Evolutionary conservation across 441 rosid genomes (phyloP).

Genomic region (Brassica balearica): DNA sequence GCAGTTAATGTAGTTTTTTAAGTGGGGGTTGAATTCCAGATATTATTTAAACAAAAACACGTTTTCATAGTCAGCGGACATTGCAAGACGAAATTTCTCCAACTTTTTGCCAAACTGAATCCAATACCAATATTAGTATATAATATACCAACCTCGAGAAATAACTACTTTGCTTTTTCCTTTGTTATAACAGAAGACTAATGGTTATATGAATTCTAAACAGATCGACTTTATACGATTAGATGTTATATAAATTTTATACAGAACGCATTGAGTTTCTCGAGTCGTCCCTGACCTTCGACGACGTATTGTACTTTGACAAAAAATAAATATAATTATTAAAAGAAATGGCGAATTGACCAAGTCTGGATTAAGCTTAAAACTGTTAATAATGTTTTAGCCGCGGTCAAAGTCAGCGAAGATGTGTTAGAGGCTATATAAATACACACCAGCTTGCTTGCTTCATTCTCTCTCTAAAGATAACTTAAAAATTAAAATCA

Average conservation of each 20-base stretch:
- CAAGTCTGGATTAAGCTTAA: not conserved
- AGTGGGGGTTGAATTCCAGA: not conserved
- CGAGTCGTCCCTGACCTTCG: not conserved
- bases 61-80: not conserved
- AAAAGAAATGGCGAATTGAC: constrained; percentile 2
- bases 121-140: constrained; percentile 7
- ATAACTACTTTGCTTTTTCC: not conserved
- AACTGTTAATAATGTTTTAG: not conserved
- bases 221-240: not conserved
- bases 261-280: not conserved
- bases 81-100: constrained; percentile 10
- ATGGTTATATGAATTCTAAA: not conserved
- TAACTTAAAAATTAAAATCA: constrained; percentile 15
- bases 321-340: not conserved
- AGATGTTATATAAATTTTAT: not conserved
- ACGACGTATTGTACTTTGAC: constrained; percentile 23
- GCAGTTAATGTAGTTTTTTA: not conserved
- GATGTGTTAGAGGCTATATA: not conserved
- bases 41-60: not conserved
- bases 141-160: not conserved
- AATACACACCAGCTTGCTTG: not conserved
- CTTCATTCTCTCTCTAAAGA: constrained; percentile 16
- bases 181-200: not conserved
- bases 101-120: not conserved
- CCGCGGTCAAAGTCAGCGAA: constrained; percentile 37